Conservation (phyloP, 2,329 filamentous ascomycete species). For the Berkeleyomyces rouxiae region DNA sequence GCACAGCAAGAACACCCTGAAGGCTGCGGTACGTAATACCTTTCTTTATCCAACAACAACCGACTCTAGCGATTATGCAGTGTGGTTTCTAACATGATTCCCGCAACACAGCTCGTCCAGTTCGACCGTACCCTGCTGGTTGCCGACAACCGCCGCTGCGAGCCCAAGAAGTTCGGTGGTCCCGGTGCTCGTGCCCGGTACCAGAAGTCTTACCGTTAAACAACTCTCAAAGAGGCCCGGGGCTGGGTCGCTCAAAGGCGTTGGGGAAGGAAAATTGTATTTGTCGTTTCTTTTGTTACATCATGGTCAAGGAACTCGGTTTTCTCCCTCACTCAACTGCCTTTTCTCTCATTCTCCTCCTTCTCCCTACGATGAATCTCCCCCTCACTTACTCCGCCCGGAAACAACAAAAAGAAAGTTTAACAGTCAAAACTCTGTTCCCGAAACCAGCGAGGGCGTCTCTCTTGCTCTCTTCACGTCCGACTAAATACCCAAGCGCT, state of each 20-base stretch:
- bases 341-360: conserved; percentile 13
- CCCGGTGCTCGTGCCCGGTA: conserved; percentile 87
- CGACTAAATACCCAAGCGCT: conserved; percentile 1
- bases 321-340: conserved; percentile 14
- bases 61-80: background rate
- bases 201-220: conserved; percentile 99
- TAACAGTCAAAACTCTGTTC: conserved; percentile 3
- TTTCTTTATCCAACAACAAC: background rate
- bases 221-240: conserved; percentile 14
- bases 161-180: conserved; percentile 97
- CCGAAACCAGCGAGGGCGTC: background rate
- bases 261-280: conserved; percentile 15
- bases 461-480: background rate
- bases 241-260: conserved; percentile 14
- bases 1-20: conserved; percentile 97
- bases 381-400: conserved; percentile 3
- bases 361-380: conserved; percentile 5
- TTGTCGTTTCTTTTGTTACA: conserved; percentile 15
- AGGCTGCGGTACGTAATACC: conserved; percentile 13
- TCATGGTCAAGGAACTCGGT: conserved; percentile 15
- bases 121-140: conserved; percentile 97
- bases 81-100: conserved; percentile 53
- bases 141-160: conserved; percentile 95
- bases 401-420: conserved; percentile 5
- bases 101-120: conserved; percentile 45